Evolutionary conservation across 163 green algal genomes (phyloP).

Genomic region (Botryococcus braunii): DNA sequence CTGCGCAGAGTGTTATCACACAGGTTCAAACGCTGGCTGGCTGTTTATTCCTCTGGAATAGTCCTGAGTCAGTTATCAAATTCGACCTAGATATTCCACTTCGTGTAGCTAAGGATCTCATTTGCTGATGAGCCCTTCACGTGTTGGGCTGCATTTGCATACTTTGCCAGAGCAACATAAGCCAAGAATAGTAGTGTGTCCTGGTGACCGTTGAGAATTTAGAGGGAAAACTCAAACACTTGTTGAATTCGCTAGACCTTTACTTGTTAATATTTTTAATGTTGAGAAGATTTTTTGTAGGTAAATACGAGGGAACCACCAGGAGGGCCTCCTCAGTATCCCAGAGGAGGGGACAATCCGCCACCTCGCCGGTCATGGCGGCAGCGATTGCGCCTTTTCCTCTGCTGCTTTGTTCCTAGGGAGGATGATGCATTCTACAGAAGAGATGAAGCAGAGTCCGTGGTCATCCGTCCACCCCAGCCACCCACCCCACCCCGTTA

Average conservation of each 20-base stretch:
- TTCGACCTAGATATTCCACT: background rate
- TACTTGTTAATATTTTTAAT: too few species aligned
- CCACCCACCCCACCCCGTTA: slow-evolving; percentile 15
- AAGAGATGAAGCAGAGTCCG: slow-evolving; percentile 35
- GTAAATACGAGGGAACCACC: background rate
- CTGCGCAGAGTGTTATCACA: slow-evolving; percentile 7
- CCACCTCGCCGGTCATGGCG: background rate
- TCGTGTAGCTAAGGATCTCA: background rate
- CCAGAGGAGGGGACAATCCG: background rate
- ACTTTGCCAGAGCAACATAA: background rate
- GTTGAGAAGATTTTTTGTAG: background rate
- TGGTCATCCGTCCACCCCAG: slow-evolving; percentile 23
- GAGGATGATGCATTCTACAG: slow-evolving; percentile 38
- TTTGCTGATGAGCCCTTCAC: background rate
- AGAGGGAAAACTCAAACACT: too few species aligned
- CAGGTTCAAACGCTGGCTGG: slow-evolving; percentile 2
- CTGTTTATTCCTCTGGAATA: background rate
- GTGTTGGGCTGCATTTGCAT: background rate
- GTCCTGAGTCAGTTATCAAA: background rate
- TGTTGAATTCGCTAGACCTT: too few species aligned
- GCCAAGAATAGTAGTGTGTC: background rate
- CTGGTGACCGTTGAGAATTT: background rate
- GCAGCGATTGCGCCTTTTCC: slow-evolving; percentile 13
- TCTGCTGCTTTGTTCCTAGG: slow-evolving; percentile 59
- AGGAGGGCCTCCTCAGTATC: background rate